Conservation (phyloP, 768 basidiomycete genomes). For the Phanerochaete carnosa region DNA sequence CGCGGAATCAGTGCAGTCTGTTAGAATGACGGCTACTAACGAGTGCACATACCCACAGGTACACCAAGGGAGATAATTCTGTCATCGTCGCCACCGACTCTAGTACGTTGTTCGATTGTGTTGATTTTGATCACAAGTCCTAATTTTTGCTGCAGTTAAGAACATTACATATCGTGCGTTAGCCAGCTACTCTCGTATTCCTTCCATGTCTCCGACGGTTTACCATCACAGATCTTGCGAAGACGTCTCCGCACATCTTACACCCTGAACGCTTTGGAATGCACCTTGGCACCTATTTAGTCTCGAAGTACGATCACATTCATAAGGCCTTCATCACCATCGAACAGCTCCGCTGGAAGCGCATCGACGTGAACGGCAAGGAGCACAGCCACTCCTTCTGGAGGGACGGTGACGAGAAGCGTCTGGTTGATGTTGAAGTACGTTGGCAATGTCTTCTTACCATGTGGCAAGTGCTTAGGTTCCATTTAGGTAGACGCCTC, state of each 20-base stretch:
- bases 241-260: constrained; percentile 84
- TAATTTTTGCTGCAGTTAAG: constrained; percentile 28
- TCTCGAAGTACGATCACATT: constrained; percentile 77
- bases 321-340: constrained; percentile 66
- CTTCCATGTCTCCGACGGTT: not conserved
- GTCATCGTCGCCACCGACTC: constrained; percentile 91
- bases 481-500: constrained; percentile 57
- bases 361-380: constrained; percentile 50
- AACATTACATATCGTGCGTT: constrained; percentile 35
- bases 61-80: constrained; percentile 85
- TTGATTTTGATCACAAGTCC: not conserved
- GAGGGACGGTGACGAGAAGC: constrained; percentile 90
- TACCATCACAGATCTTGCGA: constrained; percentile 65
- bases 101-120: constrained; percentile 42
- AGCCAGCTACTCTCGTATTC: not conserved
- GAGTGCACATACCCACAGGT: constrained; percentile 43
- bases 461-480: constrained; percentile 1
- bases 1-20: no score
- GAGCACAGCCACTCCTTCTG: constrained; percentile 80
- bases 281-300: constrained; percentile 80
- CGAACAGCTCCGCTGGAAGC: constrained; percentile 81
- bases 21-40: not conserved
- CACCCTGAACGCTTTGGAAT: constrained; percentile 82
- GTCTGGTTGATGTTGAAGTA: constrained; percentile 37
- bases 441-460: not conserved